Conservation (phyloP, 106 monocot species). For the Ottelia alismoides region DNA sequence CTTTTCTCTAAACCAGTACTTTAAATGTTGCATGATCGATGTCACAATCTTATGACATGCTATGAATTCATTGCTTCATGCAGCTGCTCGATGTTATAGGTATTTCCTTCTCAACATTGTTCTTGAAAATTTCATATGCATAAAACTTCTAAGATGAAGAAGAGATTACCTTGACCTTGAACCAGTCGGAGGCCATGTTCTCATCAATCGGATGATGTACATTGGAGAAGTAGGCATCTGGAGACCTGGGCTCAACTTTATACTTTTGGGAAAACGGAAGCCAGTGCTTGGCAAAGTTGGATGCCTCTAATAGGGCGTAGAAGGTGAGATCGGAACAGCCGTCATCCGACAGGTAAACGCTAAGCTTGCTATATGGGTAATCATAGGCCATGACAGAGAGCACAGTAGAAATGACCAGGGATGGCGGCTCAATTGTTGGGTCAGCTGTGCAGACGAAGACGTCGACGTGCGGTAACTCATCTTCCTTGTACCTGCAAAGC, state of each 20-base stretch:
- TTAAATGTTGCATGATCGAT: too few species aligned
- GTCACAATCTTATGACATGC: too few species aligned
- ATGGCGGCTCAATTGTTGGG: constrained; percentile 56
- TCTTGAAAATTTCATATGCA: too few species aligned
- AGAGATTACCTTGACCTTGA: constrained; percentile 26
- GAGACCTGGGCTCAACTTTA: constrained; percentile 55
- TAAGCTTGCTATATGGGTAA: constrained; percentile 56
- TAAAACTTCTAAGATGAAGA: not conserved
- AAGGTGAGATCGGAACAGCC: constrained; percentile 66
- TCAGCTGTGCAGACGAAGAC: constrained; percentile 77
- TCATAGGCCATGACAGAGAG: constrained; percentile 71
- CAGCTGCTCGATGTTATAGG: too few species aligned
- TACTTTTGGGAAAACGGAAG: constrained; percentile 63
- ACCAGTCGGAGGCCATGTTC: constrained; percentile 13
- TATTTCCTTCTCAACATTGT: too few species aligned
- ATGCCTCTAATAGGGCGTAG: constrained; percentile 69
- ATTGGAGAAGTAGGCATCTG: constrained; percentile 39
- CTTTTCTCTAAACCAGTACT: too few species aligned
- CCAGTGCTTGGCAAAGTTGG: constrained; percentile 53
- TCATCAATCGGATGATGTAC: not conserved
- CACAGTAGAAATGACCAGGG: constrained; percentile 55
- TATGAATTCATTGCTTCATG: too few species aligned
- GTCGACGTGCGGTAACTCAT: constrained; percentile 42
- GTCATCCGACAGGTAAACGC: constrained; percentile 69
- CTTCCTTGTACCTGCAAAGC: constrained; percentile 19